These are phyloP conservation scores for Iris macrosiphon DNA, from an alignment of 106 monocot genomes.

Conservation along the genomic window DNA sequence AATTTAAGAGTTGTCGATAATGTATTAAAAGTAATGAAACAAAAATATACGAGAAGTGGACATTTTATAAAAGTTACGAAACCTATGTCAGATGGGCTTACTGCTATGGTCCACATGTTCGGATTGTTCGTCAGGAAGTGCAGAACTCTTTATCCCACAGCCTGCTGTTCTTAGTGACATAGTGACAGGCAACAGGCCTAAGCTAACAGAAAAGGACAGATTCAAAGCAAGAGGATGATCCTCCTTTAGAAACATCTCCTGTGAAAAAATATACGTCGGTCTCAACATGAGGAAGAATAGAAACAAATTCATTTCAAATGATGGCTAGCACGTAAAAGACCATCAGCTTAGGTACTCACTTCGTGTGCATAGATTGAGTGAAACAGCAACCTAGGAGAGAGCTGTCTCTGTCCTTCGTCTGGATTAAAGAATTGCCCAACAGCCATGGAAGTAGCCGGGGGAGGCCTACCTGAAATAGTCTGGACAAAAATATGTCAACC, in stretches of 20 bases:
- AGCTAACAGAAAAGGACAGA: constrained; percentile 71
- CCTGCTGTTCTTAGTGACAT: constrained; percentile 70
- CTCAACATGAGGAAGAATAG: background rate
- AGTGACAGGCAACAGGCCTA: constrained; percentile 72
- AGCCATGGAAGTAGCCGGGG: constrained; percentile 93
- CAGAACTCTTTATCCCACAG: constrained; percentile 77
- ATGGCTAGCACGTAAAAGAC: background rate
- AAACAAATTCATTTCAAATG: background rate
- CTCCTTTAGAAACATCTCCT: constrained; percentile 82
- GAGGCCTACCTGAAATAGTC: constrained; percentile 98
- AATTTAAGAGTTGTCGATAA: no score
- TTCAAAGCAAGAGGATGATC: constrained; percentile 79
- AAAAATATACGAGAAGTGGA: no score
- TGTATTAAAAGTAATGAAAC: no score
- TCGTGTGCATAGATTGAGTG: constrained; percentile 42
- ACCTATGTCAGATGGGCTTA: no score
- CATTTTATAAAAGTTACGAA: no score
- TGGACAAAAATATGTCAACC: constrained; percentile 26
- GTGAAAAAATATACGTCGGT: constrained; percentile 10
- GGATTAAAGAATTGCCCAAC: constrained; percentile 96
- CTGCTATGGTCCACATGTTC: constrained; percentile 64
- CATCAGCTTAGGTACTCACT: constrained; percentile 25
- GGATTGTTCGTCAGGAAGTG: constrained; percentile 30
- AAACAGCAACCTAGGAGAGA: constrained; percentile 48
- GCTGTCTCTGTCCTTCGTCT: constrained; percentile 44